Conservation (phyloP, 441 rosid genomes). For the Jatropha podagrica region DNA sequence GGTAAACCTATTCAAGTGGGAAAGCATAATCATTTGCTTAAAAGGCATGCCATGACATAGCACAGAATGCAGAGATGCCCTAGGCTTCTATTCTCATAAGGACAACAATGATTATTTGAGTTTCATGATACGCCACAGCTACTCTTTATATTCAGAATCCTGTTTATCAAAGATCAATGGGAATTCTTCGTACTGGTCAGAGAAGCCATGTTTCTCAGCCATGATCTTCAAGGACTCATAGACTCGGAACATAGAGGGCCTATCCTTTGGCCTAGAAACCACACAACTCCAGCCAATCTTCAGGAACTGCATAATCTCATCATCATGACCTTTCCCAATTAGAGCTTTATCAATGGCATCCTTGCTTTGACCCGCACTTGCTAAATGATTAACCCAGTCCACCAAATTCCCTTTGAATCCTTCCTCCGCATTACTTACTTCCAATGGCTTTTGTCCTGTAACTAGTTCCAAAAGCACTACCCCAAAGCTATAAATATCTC, state of each 20-base stretch:
- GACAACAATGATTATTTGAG: not conserved
- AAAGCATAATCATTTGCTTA: too few species aligned
- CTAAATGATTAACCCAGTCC: conserved; percentile 64
- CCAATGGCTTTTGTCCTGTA: conserved; percentile 58
- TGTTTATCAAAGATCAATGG: conserved; percentile 55
- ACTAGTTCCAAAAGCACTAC: conserved; percentile 77
- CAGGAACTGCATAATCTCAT: conserved; percentile 59
- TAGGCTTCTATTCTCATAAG: conserved; percentile 16
- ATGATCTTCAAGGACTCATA: conserved; percentile 55
- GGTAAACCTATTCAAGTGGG: conserved; percentile 26
- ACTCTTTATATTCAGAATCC: conserved; percentile 32
- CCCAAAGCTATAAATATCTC: conserved; percentile 76
- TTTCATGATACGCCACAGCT: conserved; percentile 19
- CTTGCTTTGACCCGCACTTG: conserved; percentile 36
- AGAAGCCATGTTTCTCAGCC: conserved; percentile 46
- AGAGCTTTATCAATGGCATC: conserved; percentile 55
- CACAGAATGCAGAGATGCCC: conserved; percentile 23
- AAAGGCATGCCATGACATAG: conserved; percentile 23
- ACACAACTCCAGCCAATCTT: conserved; percentile 58
- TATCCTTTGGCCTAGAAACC: conserved; percentile 59
- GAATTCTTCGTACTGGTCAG: conserved; percentile 61
- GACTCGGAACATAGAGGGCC: conserved; percentile 72
- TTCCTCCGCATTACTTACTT: conserved; percentile 40
- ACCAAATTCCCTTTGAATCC: conserved; percentile 71
- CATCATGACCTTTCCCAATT: conserved; percentile 55